Conservation (phyloP, 116 monocot species). For the Iris pallida region DNA sequence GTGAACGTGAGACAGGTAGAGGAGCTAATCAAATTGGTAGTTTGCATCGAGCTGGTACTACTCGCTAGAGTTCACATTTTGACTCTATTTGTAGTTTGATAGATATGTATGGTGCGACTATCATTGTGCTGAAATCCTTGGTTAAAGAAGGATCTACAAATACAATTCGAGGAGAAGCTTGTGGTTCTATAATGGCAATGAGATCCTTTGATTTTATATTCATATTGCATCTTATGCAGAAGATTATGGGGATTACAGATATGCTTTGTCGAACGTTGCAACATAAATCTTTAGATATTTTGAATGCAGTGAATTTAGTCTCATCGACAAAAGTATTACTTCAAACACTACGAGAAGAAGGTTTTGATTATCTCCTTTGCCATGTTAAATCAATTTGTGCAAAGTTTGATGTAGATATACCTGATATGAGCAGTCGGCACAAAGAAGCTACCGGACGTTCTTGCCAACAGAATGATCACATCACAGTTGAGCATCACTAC, state of each 20-base stretch:
- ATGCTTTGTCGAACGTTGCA: not conserved
- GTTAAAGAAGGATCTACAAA: not conserved
- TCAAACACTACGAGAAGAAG: no score
- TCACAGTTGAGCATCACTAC: constrained; percentile 5
- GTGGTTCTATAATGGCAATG: not conserved
- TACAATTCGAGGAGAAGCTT: not conserved
- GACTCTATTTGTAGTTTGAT: not conserved
- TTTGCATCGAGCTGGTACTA: not conserved
- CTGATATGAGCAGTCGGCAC: no score
- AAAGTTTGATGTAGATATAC: no score
- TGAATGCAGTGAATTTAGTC: constrained; percentile 1
- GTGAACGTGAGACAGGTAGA: not conserved
- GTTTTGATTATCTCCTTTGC: no score
- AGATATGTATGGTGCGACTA: not conserved
- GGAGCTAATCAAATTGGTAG: not conserved
- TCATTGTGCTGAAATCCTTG: not conserved
- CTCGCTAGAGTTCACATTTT: not conserved
- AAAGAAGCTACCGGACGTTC: not conserved
- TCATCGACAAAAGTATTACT: not conserved
- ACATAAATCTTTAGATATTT: constrained; percentile 3
- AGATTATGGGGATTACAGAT: not conserved
- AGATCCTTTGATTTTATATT: not conserved
- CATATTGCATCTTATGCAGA: not conserved
- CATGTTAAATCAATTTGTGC: no score
- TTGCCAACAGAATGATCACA: not conserved